phyloP scores from a whole-genome alignment of 768 basidiomycete genomes.

The Psilocybe azurescens region DNA sequence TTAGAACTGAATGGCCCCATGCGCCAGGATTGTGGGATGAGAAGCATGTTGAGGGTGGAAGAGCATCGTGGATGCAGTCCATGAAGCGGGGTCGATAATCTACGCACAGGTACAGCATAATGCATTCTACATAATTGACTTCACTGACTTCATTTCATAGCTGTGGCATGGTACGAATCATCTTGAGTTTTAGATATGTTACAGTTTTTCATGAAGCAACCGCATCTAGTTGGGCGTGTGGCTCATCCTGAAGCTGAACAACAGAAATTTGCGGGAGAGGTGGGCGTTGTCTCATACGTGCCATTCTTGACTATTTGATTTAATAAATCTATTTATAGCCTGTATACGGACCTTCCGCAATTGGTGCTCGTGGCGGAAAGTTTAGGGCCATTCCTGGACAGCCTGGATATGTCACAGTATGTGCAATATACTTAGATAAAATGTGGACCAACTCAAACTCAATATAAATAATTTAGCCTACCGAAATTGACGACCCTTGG shows the following conservation, averaged over 20 bases:
- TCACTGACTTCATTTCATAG: slow-evolving; percentile 3
- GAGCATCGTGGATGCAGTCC: slow-evolving; percentile 50
- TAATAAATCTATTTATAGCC: slow-evolving; percentile 32
- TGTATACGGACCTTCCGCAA: slow-evolving; percentile 49
- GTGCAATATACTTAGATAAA: slow-evolving; percentile 10
- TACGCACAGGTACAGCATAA: slow-evolving; percentile 41
- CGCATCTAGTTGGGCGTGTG: slow-evolving; percentile 36
- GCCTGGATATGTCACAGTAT: slow-evolving; percentile 46
- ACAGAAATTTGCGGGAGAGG: slow-evolving; percentile 40
- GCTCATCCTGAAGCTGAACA: slow-evolving; percentile 43
- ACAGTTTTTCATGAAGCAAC: neutral
- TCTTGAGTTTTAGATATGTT: neutral
- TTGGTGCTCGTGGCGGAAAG: slow-evolving; percentile 44
- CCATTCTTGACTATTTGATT: neutral
- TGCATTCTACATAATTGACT: neutral
- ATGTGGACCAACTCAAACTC: too few species aligned
- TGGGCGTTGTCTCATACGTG: slow-evolving; percentile 16
- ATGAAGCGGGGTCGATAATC: slow-evolving; percentile 47
- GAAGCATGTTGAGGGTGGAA: slow-evolving; percentile 49
- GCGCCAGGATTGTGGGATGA: slow-evolving; percentile 53
- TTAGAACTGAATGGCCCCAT: slow-evolving; percentile 47
- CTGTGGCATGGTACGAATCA: slow-evolving; percentile 42
- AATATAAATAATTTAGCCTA: slow-evolving; percentile 31
- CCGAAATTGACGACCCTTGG: slow-evolving; percentile 45
- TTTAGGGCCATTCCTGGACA: slow-evolving; percentile 43